Evolutionary conservation across 1,284 basidiomycete species (phyloP).

Genomic region (Cutaneotrichosporon sp.): DNA sequence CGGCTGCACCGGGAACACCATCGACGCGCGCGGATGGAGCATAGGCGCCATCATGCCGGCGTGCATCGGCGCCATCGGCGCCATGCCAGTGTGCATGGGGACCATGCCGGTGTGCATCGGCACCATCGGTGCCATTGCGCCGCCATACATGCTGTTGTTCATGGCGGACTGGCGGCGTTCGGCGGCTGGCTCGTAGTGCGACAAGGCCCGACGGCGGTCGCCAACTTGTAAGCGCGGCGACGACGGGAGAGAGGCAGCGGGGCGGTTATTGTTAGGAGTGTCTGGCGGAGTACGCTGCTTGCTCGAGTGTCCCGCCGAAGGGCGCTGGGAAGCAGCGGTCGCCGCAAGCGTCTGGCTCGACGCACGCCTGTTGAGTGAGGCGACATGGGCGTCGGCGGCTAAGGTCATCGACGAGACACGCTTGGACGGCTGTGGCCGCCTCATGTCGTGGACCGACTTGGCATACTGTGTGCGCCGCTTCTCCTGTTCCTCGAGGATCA

Average conservation of each 20-base stretch:
- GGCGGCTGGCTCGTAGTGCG: conserved; percentile 15
- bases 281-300: conserved; percentile 10
- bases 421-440: conserved; percentile 2
- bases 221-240: conserved; percentile 18
- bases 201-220: conserved; percentile 22
- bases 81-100: not conserved
- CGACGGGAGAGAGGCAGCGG: conserved; percentile 17
- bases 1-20: conserved; percentile 14
- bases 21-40: conserved; percentile 11
- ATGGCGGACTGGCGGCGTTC: conserved; percentile 16
- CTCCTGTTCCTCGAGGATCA: conserved; percentile 10
- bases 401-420: conserved; percentile 16
- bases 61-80: conserved; percentile 8
- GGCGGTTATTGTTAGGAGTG: conserved; percentile 11
- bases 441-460: not conserved
- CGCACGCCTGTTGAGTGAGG: not conserved
- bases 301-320: not conserved
- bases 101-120: not conserved
- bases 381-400: not conserved
- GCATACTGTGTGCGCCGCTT: conserved; percentile 3
- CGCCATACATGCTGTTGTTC: conserved; percentile 19
- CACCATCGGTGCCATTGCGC: not conserved
- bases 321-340: conserved; percentile 6
- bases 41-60: conserved; percentile 15
- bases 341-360: conserved; percentile 2